phyloP scores from a whole-genome alignment of 768 basidiomycete genomes.

The Lactarius indigo region DNA sequence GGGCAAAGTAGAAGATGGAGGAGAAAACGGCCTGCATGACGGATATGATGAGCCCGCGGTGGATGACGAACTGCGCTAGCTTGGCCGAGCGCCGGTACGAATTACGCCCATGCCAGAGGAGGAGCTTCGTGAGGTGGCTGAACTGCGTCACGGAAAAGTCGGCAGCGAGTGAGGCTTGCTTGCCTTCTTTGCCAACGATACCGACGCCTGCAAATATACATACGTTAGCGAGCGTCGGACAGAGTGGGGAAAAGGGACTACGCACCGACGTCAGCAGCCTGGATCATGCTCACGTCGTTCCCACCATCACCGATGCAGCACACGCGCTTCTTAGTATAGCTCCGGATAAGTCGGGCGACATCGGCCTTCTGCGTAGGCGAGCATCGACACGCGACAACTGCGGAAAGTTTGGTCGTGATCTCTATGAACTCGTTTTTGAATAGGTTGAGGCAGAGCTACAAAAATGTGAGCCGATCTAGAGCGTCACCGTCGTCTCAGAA shows the following conservation, averaged over 20 bases:
- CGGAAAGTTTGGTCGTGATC: conserved; percentile 92
- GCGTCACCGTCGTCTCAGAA: not conserved
- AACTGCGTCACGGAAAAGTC: conserved; percentile 99
- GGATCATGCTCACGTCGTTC: conserved; percentile 99
- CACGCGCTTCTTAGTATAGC: conserved; percentile 88
- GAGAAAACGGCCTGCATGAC: conserved; percentile 98
- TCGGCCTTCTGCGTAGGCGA: conserved; percentile 99
- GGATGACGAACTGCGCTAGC: conserved; percentile 97
- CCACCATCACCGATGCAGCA: conserved; percentile 99
- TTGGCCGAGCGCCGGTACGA: conserved; percentile 98
- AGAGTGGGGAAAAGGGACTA: conserved; percentile 25
- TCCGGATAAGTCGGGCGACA: conserved; percentile 88
- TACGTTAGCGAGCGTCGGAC: conserved; percentile 26
- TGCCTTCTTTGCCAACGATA: conserved; percentile 98
- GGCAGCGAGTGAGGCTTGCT: conserved; percentile 97
- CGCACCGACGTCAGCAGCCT: conserved; percentile 96
- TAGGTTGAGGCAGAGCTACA: conserved; percentile 81
- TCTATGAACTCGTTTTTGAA: conserved; percentile 96
- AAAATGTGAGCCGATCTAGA: not conserved
- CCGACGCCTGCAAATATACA: conserved; percentile 64
- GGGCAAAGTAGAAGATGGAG: conserved; percentile 89
- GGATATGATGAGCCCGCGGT: conserved; percentile 93
- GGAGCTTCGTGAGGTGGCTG: conserved; percentile 89
- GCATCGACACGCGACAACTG: conserved; percentile 96
- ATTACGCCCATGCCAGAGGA: conserved; percentile 98